Conservation (phyloP, 768 basidiomycete genomes). For the Phanerochaete carnosa region DNA sequence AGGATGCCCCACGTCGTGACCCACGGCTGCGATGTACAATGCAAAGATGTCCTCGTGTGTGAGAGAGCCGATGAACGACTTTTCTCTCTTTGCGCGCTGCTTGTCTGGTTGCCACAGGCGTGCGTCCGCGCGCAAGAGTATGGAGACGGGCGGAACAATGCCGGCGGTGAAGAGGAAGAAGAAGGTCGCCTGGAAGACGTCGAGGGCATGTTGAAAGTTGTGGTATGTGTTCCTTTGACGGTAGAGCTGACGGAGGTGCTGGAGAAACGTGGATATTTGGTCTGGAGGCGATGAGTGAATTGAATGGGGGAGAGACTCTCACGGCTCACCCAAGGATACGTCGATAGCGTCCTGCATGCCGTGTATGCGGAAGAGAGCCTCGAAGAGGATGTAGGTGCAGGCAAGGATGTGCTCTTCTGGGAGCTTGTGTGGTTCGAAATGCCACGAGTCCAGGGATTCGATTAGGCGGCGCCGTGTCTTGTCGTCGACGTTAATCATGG, state of each 20-base stretch:
- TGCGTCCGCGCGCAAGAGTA: constrained; percentile 48
- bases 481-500: constrained; percentile 38
- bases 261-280: constrained; percentile 74
- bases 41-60: constrained; percentile 76
- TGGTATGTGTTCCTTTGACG: constrained; percentile 92
- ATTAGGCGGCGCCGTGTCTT: constrained; percentile 63
- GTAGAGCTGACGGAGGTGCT: constrained; percentile 89
- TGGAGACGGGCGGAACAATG: constrained; percentile 74
- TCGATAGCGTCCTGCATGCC: constrained; percentile 61
- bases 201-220: constrained; percentile 95
- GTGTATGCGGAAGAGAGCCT: constrained; percentile 76
- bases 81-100: constrained; percentile 14
- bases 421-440: constrained; percentile 86
- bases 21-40: constrained; percentile 88
- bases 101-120: constrained; percentile 37
- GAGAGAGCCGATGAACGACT: constrained; percentile 32
- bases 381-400: constrained; percentile 84
- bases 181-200: constrained; percentile 92
- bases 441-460: constrained; percentile 70
- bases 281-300: constrained; percentile 35
- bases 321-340: constrained; percentile 55
- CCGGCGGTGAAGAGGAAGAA: constrained; percentile 77
- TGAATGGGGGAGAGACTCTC: background rate
- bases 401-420: constrained; percentile 78
- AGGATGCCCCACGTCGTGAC: constrained; percentile 97